Evolutionary conservation across 345 rosid genomes (phyloP), one percentile per base, ranked within the genome.

Genomic region (Raphanus raphanistrum): DNA sequence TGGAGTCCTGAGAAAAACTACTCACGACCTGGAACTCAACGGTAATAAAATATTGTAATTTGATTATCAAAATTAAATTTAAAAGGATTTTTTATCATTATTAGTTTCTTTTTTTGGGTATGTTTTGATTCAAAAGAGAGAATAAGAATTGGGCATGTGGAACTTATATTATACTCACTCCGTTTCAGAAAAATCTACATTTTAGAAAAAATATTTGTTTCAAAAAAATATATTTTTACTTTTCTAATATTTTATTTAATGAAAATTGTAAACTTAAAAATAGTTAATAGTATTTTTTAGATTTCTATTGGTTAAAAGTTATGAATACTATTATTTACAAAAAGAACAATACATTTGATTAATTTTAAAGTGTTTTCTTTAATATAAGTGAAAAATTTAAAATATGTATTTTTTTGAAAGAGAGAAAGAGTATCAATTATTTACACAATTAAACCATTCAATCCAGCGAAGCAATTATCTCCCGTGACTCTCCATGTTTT

Each of bases 1-100:
- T 79, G 97, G 98, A 5, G 88, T 90, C 36, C 26, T 91, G 76
- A 88, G 97, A 81, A 94, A 88, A 84, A 87, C 96, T 28, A 89
- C 93, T 9, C 68, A 83, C 54, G 97, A 92, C 55, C 79, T 93
- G 85, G 91, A 91, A 83, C 81, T 93, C 21, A 88, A 91, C 59
- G 98, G 98, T 89, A 74, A 78, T 83, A 69, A 43, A 73, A 43
- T 69, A 52, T 25, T 62, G n/a, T 27, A 2, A 26, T 9, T 25
- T 17, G 6, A 13, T 10, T 43, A 6, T 25, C 27, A 26, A 27
- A 60, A 31, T 27, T 13, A 50, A n/a, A 50, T n/a, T 6, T 12
- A 11, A 12, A 31, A 65, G 9, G 1, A 71, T 1, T 38, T 15
- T 15, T 7, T 45, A 9, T 54, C 21, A 54, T 29, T 5, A 55